Base-by-base conservation (phyloP, 2,329 filamentous ascomycete species). In the Plenodomus lindquistii region DNA sequence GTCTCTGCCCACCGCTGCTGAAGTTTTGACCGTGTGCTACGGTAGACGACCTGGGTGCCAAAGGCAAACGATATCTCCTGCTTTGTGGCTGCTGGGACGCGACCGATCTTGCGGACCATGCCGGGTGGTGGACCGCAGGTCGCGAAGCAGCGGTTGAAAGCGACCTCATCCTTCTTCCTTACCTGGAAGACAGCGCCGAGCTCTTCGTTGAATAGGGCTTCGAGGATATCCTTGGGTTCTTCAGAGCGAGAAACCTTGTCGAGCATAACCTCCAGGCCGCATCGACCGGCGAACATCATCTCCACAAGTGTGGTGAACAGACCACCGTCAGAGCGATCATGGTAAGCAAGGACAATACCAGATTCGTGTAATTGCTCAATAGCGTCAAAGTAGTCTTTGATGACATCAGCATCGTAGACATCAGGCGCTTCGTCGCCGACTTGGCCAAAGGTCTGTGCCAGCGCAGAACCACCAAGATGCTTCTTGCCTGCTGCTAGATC, bases 201-300 rank as follows among this genome's bases (percentile, higher is more conserved):
- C 71, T 97, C 94, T 73, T 97, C 94, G 71, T 92, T 97, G 83
- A 99, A 97, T 17, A 99, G 82, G 0, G 88, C 83, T 46, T 91
- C 84, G 7, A 96, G 77, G 16, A 95, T 74, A 63, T 85, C 79
- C 38, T 83, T 77, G 9, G 81, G 81, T 37, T 85, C 79, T 19
- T 83, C 84, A 50, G 83, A 84, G 21, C 82, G 75, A 54, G 78
- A 75, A 34, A 91, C 79, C 45, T 82, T 83, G 67, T 97, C 92
- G 48, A 97, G 79, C 79, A 89, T 88, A 50, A 97, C 79, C 60
- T 95, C 89, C 22, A 91, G 82, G 52, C 93, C 94, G 65, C 89
- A 95, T 46, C 92, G 88, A 21, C 94, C 94, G 24, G 94, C 93
- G 70, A 97, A 97, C 85, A 96, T 95, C 94, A 97, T 97, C 75